Evolutionary conservation across 768 basidiomycete genomes (phyloP).

Genomic region (Suillus sp.): DNA sequence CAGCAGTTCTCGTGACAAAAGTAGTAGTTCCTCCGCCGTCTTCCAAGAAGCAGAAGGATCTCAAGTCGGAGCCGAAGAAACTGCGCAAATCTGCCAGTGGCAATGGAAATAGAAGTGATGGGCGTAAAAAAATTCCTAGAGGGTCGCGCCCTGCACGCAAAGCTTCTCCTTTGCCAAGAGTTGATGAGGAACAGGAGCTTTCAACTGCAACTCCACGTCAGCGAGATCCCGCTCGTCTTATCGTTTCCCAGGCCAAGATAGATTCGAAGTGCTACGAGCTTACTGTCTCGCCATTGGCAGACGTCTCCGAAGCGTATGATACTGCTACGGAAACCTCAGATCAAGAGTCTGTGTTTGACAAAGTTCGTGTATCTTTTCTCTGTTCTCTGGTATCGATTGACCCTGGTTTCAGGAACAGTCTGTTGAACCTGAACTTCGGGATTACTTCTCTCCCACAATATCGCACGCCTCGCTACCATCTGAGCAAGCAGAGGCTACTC

Average conservation of each 20-base stretch:
- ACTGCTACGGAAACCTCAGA: slow-evolving; percentile 29
- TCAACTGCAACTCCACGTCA: slow-evolving; percentile 20
- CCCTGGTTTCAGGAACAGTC: slow-evolving; percentile 47
- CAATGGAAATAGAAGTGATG: slow-evolving; percentile 33
- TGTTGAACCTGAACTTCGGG: slow-evolving; percentile 57
- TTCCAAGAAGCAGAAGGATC: slow-evolving; percentile 46
- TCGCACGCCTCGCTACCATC: slow-evolving; percentile 31
- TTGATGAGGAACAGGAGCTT: slow-evolving; percentile 52
- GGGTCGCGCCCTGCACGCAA: slow-evolving; percentile 41
- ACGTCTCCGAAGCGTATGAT: slow-evolving; percentile 73
- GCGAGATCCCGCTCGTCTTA: slow-evolving; percentile 28
- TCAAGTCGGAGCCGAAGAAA: slow-evolving; percentile 55
- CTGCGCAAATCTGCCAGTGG: slow-evolving; percentile 47
- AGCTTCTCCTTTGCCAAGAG: slow-evolving; percentile 60
- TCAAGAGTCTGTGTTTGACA: slow-evolving; percentile 43
- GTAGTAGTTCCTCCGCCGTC: slow-evolving; percentile 31
- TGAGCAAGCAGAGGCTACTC: slow-evolving; percentile 33
- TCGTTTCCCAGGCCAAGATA: slow-evolving; percentile 52
- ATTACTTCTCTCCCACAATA: slow-evolving; percentile 44
- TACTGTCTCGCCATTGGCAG: slow-evolving; percentile 77
- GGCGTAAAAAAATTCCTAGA: slow-evolving; percentile 43
- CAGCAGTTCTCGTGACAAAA: slow-evolving; percentile 58
- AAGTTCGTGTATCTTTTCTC: slow-evolving; percentile 40
- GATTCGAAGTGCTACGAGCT: slow-evolving; percentile 80
- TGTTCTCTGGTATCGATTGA: slow-evolving; percentile 10